A percentile compares a stretch with the other conserved stretches of the same genome.
phyloP scores from a whole-genome alignment of 2,329 filamentous ascomycete species.

The Lecanicillium sp. region DNA sequence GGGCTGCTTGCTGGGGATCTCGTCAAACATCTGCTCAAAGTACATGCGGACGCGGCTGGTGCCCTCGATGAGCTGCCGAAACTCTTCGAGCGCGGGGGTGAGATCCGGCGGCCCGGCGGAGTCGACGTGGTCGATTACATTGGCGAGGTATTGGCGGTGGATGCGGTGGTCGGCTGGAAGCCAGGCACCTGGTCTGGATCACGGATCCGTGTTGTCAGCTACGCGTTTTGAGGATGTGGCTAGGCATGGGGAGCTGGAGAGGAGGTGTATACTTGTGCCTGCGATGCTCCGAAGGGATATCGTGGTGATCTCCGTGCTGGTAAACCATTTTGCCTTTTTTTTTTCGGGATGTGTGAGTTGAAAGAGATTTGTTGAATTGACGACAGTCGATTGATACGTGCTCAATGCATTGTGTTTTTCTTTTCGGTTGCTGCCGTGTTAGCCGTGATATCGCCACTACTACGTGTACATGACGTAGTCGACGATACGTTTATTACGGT shows the following conservation, averaged over 20 bases:
- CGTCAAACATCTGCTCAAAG: slow-evolving; percentile 61
- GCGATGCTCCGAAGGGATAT: slow-evolving; percentile 44
- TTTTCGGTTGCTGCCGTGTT: no score
- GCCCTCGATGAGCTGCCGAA: slow-evolving; percentile 59
- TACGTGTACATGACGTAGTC: no score
- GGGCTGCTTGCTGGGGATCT: slow-evolving; percentile 54
- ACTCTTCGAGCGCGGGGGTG: slow-evolving; percentile 56
- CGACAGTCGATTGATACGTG: no score
- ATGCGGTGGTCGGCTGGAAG: slow-evolving; percentile 57
- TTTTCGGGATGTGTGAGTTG: neutral
- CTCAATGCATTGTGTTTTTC: no score
- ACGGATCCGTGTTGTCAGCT: no score
- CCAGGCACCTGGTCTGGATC: slow-evolving; percentile 53
- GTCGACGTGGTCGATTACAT: slow-evolving; percentile 47
- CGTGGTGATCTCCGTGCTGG: slow-evolving; percentile 44
- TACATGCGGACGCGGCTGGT: slow-evolving; percentile 61
- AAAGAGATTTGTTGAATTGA: neutral
- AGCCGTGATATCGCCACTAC: no score
- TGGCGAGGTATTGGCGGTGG: slow-evolving; percentile 57
- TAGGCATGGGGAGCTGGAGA: neutral
- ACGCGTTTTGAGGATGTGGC: neutral
- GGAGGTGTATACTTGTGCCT: slow-evolving; percentile 34
- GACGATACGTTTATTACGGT: no score
- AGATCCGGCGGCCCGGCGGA: slow-evolving; percentile 34
- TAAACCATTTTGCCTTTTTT: slow-evolving; percentile 36